Base-by-base conservation (phyloP, 2,329 filamentous ascomycete genomes). In the Fusarium sp. region DNA sequence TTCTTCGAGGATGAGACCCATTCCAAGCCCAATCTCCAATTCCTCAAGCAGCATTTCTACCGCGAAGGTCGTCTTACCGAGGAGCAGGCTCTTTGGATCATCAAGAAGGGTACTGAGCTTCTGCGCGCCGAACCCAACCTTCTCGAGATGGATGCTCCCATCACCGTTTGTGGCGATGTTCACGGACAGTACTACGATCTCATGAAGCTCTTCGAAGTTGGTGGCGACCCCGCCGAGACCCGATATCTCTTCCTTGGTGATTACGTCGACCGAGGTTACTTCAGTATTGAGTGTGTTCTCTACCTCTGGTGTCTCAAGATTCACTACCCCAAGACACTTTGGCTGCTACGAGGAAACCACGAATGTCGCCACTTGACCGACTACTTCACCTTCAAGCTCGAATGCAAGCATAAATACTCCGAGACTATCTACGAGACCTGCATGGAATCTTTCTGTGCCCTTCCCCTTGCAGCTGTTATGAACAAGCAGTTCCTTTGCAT, bases 401-500 rank as follows among this genome's bases (percentile, higher is more conserved):
- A 99, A 81, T 99, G 96, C 87, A 97, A 97, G 84, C 96, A 99
- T 88, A 99, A 99, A 82, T 99, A 99, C 83, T 97, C 93, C 34
- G 96, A 98, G 83, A 88, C 88, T 69, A 88, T 99, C 63, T 99
- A 99, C 80, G 95, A 99, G 77, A 95, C 96, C 59, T 98, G 96
- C 83, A 97, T 97, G 89, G 95, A 99, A 71, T 97, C 96, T 0
- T 99, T 99, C 86, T 99, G 96, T 83, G 87, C 91, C 69, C 84
- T 99, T 69, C 96, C 96, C 31, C 85, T 99, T 74, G 96, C 96
- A 59, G 96, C 96, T 30, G 91, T 99, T 72, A 99, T 99, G 96
- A 99, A 99, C 88, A 99, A 99, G 86, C 96, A 99, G 81, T 99
- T 99, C 81, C 84, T 99, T 72, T 99, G 96, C 80, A 98, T 99